Conservation (phyloP, 2,329 filamentous ascomycete species). For the Aureobasidium mangrovei region DNA sequence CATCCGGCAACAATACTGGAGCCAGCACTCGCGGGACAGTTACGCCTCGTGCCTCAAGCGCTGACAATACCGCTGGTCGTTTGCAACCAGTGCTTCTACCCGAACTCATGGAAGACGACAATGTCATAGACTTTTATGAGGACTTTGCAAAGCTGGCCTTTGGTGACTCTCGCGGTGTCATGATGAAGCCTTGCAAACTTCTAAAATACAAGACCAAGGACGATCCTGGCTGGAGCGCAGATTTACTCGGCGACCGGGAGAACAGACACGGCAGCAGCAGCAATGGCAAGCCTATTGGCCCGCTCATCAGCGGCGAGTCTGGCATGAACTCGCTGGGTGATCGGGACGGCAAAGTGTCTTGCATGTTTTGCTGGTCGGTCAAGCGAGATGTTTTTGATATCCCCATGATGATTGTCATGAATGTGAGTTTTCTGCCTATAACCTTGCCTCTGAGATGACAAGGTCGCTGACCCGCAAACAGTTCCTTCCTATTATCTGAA, state of each 20-base stretch:
- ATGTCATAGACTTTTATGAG: constrained; percentile 89
- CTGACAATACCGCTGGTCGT: constrained; percentile 28
- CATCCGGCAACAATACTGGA: constrained; percentile 33
- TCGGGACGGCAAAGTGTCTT: constrained; percentile 85
- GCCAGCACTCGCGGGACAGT: constrained; percentile 38
- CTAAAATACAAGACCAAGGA: constrained; percentile 82
- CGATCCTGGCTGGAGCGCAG: constrained; percentile 29
- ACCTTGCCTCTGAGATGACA: not conserved
- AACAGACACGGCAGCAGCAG: constrained; percentile 17
- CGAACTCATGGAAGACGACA: constrained; percentile 87
- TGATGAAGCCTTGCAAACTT: constrained; percentile 74
- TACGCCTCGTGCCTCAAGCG: constrained; percentile 35
- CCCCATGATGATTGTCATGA: constrained; percentile 96
- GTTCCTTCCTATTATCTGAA: constrained; percentile 17
- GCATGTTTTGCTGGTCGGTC: constrained; percentile 93
- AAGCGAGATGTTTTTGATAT: constrained; percentile 97
- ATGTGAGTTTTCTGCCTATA: constrained; percentile 55
- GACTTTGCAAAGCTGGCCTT: constrained; percentile 91
- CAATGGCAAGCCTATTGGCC: constrained; percentile 23
- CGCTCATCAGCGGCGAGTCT: constrained; percentile 51
- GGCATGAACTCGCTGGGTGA: constrained; percentile 72
- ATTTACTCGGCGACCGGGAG: constrained; percentile 15
- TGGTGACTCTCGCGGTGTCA: constrained; percentile 77
- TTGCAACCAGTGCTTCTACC: constrained; percentile 80
- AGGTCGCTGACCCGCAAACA: not conserved